A percentile compares a stretch with the other conserved stretches of the same genome.
Evolutionary conservation across 768 basidiomycete species (phyloP).

Genomic region (Tricholoma bakamatsutake): DNA sequence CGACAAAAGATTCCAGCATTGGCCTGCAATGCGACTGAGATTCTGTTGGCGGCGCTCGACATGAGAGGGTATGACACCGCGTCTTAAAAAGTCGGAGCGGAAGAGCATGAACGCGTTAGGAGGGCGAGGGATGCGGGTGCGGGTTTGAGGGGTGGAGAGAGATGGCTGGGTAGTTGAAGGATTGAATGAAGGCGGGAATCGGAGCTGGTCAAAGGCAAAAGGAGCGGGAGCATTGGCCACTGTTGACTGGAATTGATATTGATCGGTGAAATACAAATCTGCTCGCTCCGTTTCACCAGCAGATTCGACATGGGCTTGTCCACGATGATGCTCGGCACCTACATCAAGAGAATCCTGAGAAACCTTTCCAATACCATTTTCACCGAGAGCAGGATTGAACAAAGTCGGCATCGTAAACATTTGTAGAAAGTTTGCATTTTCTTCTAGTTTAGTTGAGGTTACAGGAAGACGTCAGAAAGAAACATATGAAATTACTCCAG

Average conservation of each 20-base stretch:
- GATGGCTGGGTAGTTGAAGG: background rate
- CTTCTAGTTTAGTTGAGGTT: background rate
- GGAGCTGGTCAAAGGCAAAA: background rate
- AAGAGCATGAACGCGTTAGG: conserved; percentile 84
- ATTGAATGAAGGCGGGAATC: background rate
- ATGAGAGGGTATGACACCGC: conserved; percentile 37
- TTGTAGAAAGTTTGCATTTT: background rate
- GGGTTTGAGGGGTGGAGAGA: conserved; percentile 5
- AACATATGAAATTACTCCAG: background rate
- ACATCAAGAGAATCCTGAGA: background rate
- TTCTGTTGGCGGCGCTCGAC: conserved; percentile 68
- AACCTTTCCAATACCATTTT: background rate
- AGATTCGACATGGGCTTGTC: background rate
- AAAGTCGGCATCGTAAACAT: conserved; percentile 3
- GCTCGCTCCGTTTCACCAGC: background rate
- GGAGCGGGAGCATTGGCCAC: background rate
- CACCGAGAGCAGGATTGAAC: background rate
- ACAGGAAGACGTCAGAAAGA: background rate
- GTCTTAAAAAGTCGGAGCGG: conserved; percentile 57
- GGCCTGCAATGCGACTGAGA: conserved; percentile 64
- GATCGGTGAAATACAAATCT: background rate
- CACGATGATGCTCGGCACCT: background rate
- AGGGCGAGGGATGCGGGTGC: conserved; percentile 61
- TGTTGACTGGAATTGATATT: background rate
- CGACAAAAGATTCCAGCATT: conserved; percentile 57